phyloP scores from a whole-genome alignment of 2,329 filamentous ascomycete genomes.

The Fusarium sp. region DNA sequence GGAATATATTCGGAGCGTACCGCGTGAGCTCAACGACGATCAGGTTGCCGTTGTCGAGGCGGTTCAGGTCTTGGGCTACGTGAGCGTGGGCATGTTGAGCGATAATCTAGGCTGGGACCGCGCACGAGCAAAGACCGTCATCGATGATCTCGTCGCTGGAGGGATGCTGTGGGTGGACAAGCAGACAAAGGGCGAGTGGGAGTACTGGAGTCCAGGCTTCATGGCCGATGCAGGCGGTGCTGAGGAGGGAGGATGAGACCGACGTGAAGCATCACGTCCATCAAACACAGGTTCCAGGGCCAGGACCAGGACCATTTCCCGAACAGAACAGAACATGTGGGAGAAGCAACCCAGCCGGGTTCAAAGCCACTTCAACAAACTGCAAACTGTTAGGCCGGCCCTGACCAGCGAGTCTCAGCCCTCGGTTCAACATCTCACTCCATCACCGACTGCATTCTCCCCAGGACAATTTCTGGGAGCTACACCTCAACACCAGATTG shows the following conservation, averaged over 20 bases:
- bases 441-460: background rate
- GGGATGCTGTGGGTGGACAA: slow-evolving; percentile 95
- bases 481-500: background rate
- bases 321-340: background rate
- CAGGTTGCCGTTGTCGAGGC: slow-evolving; percentile 93
- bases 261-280: background rate
- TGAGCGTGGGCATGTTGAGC: slow-evolving; percentile 89
- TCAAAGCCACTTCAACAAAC: background rate
- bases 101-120: slow-evolving; percentile 87
- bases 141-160: slow-evolving; percentile 89
- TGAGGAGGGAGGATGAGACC: slow-evolving; percentile 29
- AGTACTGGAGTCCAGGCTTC: slow-evolving; percentile 91
- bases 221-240: slow-evolving; percentile 61
- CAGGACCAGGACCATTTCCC: background rate
- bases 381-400: background rate
- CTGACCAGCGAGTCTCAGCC: background rate
- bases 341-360: background rate
- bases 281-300: background rate
- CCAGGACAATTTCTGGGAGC: background rate
- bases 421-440: background rate
- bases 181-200: slow-evolving; percentile 80
- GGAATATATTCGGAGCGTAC: slow-evolving; percentile 90
- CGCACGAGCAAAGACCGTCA: slow-evolving; percentile 85
- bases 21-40: slow-evolving; percentile 94
- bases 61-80: slow-evolving; percentile 88